A percentile compares a stretch with the other conserved stretches of the same genome.
phyloP scores from a whole-genome alignment of 2,329 filamentous ascomycete genomes.

The Phaeosphaeriaceae sp. region DNA sequence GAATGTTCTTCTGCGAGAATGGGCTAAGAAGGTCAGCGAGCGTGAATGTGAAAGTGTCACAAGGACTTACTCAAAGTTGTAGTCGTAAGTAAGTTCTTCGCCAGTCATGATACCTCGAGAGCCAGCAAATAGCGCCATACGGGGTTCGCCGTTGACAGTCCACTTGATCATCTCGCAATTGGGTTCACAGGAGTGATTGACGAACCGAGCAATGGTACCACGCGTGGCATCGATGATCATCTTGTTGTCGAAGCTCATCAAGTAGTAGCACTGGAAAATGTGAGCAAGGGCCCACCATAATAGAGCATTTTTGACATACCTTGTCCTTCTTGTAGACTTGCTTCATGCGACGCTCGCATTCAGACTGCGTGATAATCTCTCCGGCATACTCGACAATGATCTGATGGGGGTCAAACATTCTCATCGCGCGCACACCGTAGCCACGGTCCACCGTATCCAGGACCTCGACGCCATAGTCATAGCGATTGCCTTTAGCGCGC shows the following conservation, averaged over 20 bases:
- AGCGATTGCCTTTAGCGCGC: slow-evolving; percentile 76
- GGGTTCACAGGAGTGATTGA: slow-evolving; percentile 96
- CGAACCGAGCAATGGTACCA: slow-evolving; percentile 94
- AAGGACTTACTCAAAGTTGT: slow-evolving; percentile 69
- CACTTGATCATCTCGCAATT: slow-evolving; percentile 99
- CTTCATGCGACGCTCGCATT: slow-evolving; percentile 93
- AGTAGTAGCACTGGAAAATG: slow-evolving; percentile 80
- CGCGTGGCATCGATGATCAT: slow-evolving; percentile 98
- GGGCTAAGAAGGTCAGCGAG: slow-evolving; percentile 31
- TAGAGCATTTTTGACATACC: slow-evolving; percentile 58
- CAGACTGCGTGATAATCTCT: slow-evolving; percentile 93
- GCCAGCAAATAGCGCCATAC: slow-evolving; percentile 96
- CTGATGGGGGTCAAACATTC: slow-evolving; percentile 85
- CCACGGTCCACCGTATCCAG: slow-evolving; percentile 89
- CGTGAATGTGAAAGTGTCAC: neutral
- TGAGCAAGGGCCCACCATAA: slow-evolving; percentile 17
- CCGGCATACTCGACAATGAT: slow-evolving; percentile 99
- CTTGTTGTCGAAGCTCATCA: slow-evolving; percentile 98
- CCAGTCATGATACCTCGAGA: slow-evolving; percentile 90
- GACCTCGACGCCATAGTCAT: slow-evolving; percentile 92
- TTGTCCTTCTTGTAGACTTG: slow-evolving; percentile 93
- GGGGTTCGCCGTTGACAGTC: slow-evolving; percentile 90
- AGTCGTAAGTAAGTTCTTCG: slow-evolving; percentile 95
- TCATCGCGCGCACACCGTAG: slow-evolving; percentile 89
- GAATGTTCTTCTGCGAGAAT: slow-evolving; percentile 66